phyloP scores from a whole-genome alignment of 208 protist species.

The Leishmania arabica region DNA sequence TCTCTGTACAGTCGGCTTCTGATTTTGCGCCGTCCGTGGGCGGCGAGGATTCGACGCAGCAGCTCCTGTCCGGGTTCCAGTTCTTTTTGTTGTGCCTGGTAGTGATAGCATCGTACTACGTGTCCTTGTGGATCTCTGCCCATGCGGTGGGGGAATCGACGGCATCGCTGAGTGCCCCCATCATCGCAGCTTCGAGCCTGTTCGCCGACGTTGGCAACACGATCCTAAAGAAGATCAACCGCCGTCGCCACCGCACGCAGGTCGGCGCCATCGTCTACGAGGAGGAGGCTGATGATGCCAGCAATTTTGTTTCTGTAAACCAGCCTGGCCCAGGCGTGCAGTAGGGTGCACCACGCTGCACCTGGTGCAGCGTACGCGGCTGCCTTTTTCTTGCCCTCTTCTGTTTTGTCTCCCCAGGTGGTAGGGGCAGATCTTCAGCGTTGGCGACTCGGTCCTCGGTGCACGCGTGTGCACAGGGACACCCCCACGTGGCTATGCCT shows the following conservation, averaged over 20 bases:
- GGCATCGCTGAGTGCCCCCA: slow-evolving; percentile 39
- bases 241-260: slow-evolving; percentile 30
- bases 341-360: background rate
- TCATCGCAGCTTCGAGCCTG: slow-evolving; percentile 20
- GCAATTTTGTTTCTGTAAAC: slow-evolving; percentile 28
- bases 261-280: slow-evolving; percentile 25
- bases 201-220: slow-evolving; percentile 26
- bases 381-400: background rate
- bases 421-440: background rate
- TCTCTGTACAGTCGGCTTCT: background rate
- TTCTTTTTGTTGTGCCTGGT: slow-evolving; percentile 58
- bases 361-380: background rate
- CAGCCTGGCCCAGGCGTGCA: slow-evolving; percentile 21
- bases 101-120: slow-evolving; percentile 52
- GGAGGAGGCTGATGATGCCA: slow-evolving; percentile 17
- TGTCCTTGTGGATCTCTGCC: slow-evolving; percentile 48
- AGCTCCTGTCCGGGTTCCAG: slow-evolving; percentile 50
- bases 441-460: background rate
- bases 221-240: slow-evolving; percentile 28
- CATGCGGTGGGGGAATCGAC: slow-evolving; percentile 62
- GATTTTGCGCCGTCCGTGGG: background rate
- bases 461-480: background rate
- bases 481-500: background rate
- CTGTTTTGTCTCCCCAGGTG: background rate
- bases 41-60: slow-evolving; percentile 7